Conservation (phyloP, 345 rosid genomes). For the Fremontodendron californicum region DNA sequence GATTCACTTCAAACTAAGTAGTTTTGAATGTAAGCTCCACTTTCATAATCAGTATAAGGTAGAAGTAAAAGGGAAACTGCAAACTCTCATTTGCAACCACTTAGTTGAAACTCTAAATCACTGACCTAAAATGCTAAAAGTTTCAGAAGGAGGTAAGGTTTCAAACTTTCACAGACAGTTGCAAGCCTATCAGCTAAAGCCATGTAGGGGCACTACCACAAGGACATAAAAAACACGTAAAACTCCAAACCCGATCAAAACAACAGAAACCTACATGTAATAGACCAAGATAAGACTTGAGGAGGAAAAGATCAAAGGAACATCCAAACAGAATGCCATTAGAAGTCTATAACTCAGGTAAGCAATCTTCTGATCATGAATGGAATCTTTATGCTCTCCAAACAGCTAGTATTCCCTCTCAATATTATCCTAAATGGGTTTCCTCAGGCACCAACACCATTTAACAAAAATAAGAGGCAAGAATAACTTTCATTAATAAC, state of each 20-base stretch:
- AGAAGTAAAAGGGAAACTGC: neutral
- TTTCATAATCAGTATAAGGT: neutral
- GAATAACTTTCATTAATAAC: neutral
- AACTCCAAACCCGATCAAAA: neutral
- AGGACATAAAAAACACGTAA: neutral
- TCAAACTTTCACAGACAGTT: neutral
- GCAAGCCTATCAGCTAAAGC: neutral
- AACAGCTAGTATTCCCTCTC: neutral
- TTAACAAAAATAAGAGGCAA: neutral
- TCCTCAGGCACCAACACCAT: neutral
- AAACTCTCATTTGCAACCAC: neutral
- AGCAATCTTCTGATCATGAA: neutral
- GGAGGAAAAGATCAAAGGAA: neutral
- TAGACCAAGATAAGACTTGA: neutral
- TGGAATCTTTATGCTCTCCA: neutral
- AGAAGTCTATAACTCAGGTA: neutral
- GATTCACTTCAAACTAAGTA: neutral
- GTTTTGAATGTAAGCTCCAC: neutral
- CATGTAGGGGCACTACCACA: neutral
- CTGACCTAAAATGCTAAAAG: neutral
- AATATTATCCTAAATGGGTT: neutral
- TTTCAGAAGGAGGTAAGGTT: neutral
- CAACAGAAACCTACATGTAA: neutral
- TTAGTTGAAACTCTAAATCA: neutral
- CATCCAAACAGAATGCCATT: neutral